phyloP scores from a whole-genome alignment of 768 basidiomycete species.

The Collybia nuda region DNA sequence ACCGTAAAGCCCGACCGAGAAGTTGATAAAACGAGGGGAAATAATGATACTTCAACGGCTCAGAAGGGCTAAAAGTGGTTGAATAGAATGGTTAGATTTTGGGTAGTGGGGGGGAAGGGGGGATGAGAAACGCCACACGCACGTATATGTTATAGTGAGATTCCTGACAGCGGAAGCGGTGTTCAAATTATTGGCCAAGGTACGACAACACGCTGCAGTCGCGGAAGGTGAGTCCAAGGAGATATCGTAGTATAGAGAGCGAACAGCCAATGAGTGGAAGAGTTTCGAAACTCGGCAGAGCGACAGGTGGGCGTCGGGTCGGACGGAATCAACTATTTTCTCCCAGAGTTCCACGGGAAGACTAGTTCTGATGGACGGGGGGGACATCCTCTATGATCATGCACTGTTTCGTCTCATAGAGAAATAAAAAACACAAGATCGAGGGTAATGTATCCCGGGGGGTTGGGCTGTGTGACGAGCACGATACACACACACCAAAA shows the following conservation, averaged over 20 bases:
- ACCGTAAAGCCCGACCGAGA: conserved; percentile 25
- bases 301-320: conserved; percentile 25
- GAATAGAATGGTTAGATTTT: background rate
- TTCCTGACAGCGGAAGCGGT: conserved; percentile 28
- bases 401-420: background rate
- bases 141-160: conserved; percentile 34
- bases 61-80: conserved; percentile 14
- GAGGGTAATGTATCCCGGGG: background rate
- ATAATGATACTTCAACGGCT: conserved; percentile 17
- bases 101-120: too few species aligned
- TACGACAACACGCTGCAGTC: conserved; percentile 32
- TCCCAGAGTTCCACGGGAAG: conserved; percentile 37
- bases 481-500: too few species aligned
- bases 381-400: conserved; percentile 9
- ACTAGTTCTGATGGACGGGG: conserved; percentile 9
- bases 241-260: conserved; percentile 32
- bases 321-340: conserved; percentile 28
- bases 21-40: conserved; percentile 29
- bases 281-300: conserved; percentile 32
- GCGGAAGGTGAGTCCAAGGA: conserved; percentile 24
- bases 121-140: conserved; percentile 11
- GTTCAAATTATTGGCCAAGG: conserved; percentile 22
- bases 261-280: conserved; percentile 28
- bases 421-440: background rate
- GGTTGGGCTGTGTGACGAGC: background rate